Base-by-base conservation (phyloP, 2,329 filamentous ascomycete genomes). In the Ramichloridium luteum region DNA sequence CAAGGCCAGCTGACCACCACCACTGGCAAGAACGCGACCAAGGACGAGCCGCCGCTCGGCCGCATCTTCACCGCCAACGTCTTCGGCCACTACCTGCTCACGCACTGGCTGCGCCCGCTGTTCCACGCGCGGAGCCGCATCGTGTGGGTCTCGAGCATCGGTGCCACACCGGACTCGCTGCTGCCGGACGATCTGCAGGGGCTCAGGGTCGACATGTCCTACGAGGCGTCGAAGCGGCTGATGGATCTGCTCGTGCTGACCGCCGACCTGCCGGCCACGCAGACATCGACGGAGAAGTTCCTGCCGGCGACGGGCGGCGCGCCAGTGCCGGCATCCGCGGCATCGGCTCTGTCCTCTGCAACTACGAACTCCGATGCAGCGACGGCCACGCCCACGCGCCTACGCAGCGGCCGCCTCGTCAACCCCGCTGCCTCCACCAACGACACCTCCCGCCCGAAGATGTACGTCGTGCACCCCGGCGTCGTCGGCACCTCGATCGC, bases 51-150 rank as follows among this genome's bases (percentile, higher is more conserved):
- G 1, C 60, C 64, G 4, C 61, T 98, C 1, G 86, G 84, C 3
- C 69, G 83, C 44, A 74, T 93, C 12, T 98, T 96, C 54, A 80
- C 78, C 53, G 79, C 88, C 30, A 96, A 96, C 51, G 70, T 93
- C 16, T 96, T 98, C 52, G 90, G 90, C 0, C 90, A 98, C 60
- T 96, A 98, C 54, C 61, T 94, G 49, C 73, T 98, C 14, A 73
- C 74, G 11, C 86, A 93, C 55, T 74, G 78, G 50, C 68, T 96
- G 8, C 68, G 80, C 44, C 79, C 83, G 0, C 64, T 94, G 8
- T 68, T 98, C 25, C 38, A 37, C 6, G 44, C 45, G 60, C 63
- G 47, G 62, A 72, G 30, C 51, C 74, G 84, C 30, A 69, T 98
- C 31, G 70, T 96, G 41, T 96, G 88, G 86, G 74, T 85, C 6